Evolutionary conservation across 2,329 filamentous ascomycete genomes (phyloP), one percentile per base, ranked within the genome.

Genomic region (Xylaria sp.): DNA sequence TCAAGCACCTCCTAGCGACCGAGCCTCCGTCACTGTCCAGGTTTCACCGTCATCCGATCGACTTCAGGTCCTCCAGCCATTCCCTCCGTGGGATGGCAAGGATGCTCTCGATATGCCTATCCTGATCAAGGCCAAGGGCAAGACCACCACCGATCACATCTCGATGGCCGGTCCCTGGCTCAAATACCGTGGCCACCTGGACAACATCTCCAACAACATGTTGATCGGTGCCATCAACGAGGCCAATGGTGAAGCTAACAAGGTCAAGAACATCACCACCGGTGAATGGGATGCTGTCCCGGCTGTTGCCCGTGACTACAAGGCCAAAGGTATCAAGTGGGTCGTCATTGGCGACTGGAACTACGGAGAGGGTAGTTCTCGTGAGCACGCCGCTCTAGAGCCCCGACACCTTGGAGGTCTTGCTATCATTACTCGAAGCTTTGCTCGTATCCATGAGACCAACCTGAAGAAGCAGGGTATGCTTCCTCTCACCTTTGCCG

Each of bases 401-500:
- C 96, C 96, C 81, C 91, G 96, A 82, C 95, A 98, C 87, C 91
- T 99, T 74, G 96, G 96, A 80, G 96, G 95, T 83, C 89, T 98
- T 79, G 96, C 95, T 79, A 97, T 99, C 87, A 97, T 99, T 82
- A 94, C 92, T 80, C 92, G 94, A 81, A 93, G 90, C 74, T 99
- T 99, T 81, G 96, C 96, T 79, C 96, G 96, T 92, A 99, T 99
- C 81, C 96, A 99, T 89, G 96, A 99, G 89, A 99, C 96, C 87
- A 99, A 99, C 90, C 86, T 99, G 87, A 99, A 99, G 93, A 99
- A 99, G 92, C 96, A 99, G 90, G 96, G 96, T 85, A 98, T 99
- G 95, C 92, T 99, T 85, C 96, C 96, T 79, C 89, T 99, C 74
- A 98, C 94, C 78, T 99, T 99, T 86, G 84, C 90, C 67, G 91